Evolutionary conservation across 2,329 filamentous ascomycete genomes (phyloP), one percentile per base, ranked within the genome.

Genomic region (Colletotrichum sp.): DNA sequence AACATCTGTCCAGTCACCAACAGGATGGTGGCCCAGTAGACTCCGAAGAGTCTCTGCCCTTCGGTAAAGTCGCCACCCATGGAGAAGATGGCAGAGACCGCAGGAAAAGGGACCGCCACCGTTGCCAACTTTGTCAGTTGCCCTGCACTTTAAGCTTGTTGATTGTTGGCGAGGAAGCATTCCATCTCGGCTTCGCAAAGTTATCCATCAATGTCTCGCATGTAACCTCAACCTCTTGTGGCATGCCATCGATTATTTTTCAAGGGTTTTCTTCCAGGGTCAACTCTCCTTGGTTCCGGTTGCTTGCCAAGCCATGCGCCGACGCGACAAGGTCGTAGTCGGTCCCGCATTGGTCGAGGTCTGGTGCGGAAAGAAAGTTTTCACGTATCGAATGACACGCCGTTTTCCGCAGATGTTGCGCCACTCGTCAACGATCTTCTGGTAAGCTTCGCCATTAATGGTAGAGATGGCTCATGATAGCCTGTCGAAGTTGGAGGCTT

Each of bases 341-440:
- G 39, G 39, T n/a, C 18, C 5, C 39, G 8, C 18, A n/a, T n/a
- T 0, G 9, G 2, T n/a, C 39, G 18, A 44, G 18, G 39, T 44
- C 16, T 44, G 9, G 18, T n/a, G 18, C 5, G 39, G 8, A 3
- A 44, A 44, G 18, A 3, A n/a, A 44, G 0, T 6, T n/a, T n/a
- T 44, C 8, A 44, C 16, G 16, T 44, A 18, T n/a, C 39, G 39
- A 6, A 44, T 10, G 16, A 44, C 8, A 18, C 8, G 8, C 16
- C 16, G 39, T 10, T n/a, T 18, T 44, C 2, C 39, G 8, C 39
- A 5, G 0, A n/a, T 44, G 8, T 44, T 0, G 0, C 16, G 8
- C 5, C 39, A 5, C 16, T 44, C 39, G 39, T 10, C 18, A 44
- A 10, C 0, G 8, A 44, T 44, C 18, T 44, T n/a, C 18, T n/a